Evolutionary conservation across 805 yeast species (phyloP).

Genomic region (Grigorovia humatica): DNA sequence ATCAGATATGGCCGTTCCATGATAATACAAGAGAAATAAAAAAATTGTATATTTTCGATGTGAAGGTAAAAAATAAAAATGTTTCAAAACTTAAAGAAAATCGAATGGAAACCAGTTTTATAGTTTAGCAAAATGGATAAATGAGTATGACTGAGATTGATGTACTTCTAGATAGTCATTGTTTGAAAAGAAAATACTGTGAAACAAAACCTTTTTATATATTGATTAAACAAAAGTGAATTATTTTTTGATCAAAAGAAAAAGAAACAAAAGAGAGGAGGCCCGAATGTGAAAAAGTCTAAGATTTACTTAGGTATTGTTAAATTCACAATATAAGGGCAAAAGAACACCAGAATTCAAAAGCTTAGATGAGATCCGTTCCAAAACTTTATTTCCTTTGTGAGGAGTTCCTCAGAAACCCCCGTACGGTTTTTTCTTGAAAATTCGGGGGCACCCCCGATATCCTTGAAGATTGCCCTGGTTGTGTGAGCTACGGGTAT

Average conservation of each 20-base stretch:
- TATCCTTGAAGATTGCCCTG: not conserved
- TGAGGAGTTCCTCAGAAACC: not conserved
- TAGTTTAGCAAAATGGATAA: not conserved
- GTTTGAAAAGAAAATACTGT: not conserved
- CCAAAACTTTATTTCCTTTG: not conserved
- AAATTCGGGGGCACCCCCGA: not conserved
- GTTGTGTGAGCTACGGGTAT: not conserved
- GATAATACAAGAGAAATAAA: no score
- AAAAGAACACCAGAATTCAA: not conserved
- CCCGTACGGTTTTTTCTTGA: not conserved
- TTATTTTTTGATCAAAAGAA: not conserved
- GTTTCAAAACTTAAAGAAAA: no score
- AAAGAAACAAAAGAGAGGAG: not conserved
- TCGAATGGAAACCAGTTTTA: no score
- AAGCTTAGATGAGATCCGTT: not conserved
- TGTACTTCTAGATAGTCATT: not conserved
- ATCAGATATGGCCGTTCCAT: no score
- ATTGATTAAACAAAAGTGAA: not conserved
- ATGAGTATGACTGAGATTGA: not conserved
- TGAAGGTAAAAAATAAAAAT: no score
- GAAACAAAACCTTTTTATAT: not conserved
- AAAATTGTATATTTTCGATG: no score
- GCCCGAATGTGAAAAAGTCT: not conserved
- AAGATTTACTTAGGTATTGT: not conserved
- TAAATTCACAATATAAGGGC: not conserved